Evolutionary conservation across 1,284 basidiomycete species (phyloP).

Genomic region (Phenoliferia sp.): DNA sequence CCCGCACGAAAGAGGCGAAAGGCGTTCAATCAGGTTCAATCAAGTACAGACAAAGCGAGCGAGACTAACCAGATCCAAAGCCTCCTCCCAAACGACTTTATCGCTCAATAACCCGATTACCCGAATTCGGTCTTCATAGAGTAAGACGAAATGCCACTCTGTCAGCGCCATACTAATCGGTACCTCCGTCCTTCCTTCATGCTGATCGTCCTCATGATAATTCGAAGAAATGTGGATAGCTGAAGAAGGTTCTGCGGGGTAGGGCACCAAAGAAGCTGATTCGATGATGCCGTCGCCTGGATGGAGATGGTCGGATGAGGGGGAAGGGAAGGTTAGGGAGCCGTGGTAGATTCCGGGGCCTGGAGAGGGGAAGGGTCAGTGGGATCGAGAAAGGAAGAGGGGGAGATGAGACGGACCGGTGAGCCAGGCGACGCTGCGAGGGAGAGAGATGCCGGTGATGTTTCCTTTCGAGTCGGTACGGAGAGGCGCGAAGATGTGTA

Average conservation of each 20-base stretch:
- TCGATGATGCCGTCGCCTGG: slow-evolving; percentile 68
- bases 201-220: slow-evolving; percentile 53
- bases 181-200: slow-evolving; percentile 39
- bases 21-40: slow-evolving; percentile 1
- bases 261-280: slow-evolving; percentile 51
- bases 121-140: slow-evolving; percentile 74
- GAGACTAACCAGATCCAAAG: slow-evolving; percentile 64
- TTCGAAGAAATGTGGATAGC: slow-evolving; percentile 35
- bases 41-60: too few species aligned
- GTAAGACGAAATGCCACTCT: slow-evolving; percentile 84
- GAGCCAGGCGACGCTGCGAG: slow-evolving; percentile 78
- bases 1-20: not conserved
- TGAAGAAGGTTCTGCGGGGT: slow-evolving; percentile 22
- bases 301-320: slow-evolving; percentile 43
- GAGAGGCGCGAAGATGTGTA: slow-evolving; percentile 64
- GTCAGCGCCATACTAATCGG: slow-evolving; percentile 77
- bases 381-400: not conserved
- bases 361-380: slow-evolving; percentile 37
- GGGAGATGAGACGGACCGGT: slow-evolving; percentile 54
- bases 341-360: slow-evolving; percentile 76
- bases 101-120: slow-evolving; percentile 79
- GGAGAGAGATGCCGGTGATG: slow-evolving; percentile 33
- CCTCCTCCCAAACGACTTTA: slow-evolving; percentile 75
- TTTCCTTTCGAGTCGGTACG: slow-evolving; percentile 41
- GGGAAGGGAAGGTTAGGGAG: slow-evolving; percentile 52